phyloP scores from a whole-genome alignment of 225 moss, liverwort and hornwort species.

The Sphagnum contortum region DNA sequence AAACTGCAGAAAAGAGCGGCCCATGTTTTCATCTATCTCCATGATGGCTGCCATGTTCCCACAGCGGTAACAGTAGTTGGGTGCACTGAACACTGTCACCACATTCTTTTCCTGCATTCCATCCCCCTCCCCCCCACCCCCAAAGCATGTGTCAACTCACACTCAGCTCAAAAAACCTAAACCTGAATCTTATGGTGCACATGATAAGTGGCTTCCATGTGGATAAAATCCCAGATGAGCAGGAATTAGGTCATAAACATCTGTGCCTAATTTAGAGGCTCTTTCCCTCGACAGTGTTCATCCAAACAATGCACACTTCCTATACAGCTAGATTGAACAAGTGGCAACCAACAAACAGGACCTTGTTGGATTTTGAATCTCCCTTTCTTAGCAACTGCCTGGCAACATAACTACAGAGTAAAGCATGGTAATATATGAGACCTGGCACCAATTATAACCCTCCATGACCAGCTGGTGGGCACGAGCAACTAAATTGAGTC shows the following conservation, averaged over 20 bases:
- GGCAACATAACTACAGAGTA: too few species aligned
- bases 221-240: too few species aligned
- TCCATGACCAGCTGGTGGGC: conserved; percentile 99
- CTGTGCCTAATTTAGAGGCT: too few species aligned
- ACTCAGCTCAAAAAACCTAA: background rate
- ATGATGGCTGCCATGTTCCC: conserved; percentile 99
- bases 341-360: too few species aligned
- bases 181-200: too few species aligned
- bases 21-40: conserved; percentile 98
- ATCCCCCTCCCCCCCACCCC: background rate
- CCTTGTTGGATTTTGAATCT: too few species aligned
- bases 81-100: conserved; percentile 97
- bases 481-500: conserved; percentile 93
- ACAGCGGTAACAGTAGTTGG: conserved; percentile 98
- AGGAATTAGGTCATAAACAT: too few species aligned
- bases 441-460: conserved; percentile 99
- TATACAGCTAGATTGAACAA: too few species aligned
- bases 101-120: conserved; percentile 87
- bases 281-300: too few species aligned
- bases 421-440: conserved; percentile 1
- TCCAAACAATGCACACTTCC: too few species aligned
- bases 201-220: too few species aligned
- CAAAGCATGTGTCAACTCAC: conserved; percentile 2
- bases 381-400: too few species aligned
- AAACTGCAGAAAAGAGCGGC: conserved; percentile 93